phyloP scores from a whole-genome alignment of 192 early-diverging fungal species.

The Dissophora ornata region DNA sequence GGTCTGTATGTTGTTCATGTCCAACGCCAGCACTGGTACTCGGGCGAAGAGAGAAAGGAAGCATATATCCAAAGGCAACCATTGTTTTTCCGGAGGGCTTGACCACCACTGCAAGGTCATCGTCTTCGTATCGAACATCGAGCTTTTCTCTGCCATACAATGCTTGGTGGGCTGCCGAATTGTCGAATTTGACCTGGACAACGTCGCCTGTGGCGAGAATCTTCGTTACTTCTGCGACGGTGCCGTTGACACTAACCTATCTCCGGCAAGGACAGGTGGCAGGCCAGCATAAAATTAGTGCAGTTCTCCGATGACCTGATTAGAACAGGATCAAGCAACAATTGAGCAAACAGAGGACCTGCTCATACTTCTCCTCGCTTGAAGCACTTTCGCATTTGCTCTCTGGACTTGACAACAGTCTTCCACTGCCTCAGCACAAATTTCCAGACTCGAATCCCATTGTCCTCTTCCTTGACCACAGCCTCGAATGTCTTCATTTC shows the following conservation, averaged over 20 bases:
- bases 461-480: conserved; percentile 22
- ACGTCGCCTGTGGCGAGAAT: conserved; percentile 58
- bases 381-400: conserved; percentile 47
- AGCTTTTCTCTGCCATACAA: conserved; percentile 59
- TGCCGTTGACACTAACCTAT: conserved; percentile 68
- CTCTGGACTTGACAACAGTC: conserved; percentile 41
- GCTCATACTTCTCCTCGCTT: conserved; percentile 41
- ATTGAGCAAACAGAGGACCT: too few relatives aligned
- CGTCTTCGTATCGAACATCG: conserved; percentile 62
- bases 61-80: conserved; percentile 38
- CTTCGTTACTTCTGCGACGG: conserved; percentile 59
- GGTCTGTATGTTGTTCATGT: conserved; percentile 11
- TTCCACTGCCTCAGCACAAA: conserved; percentile 49
- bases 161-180: conserved; percentile 51
- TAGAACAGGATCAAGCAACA: too few relatives aligned
- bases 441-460: conserved; percentile 42
- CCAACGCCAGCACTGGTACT: conserved; percentile 1
- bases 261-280: not conserved
- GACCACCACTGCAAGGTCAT: conserved; percentile 62
- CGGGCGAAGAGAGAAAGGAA: conserved; percentile 34
- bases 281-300: too few relatives aligned
- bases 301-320: too few relatives aligned
- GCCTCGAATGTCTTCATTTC: conserved; percentile 31
- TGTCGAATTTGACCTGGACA: conserved; percentile 61
- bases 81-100: conserved; percentile 68